Evolutionary conservation across 768 basidiomycete species (phyloP).

Genomic region (Suillus cothurnatus): DNA sequence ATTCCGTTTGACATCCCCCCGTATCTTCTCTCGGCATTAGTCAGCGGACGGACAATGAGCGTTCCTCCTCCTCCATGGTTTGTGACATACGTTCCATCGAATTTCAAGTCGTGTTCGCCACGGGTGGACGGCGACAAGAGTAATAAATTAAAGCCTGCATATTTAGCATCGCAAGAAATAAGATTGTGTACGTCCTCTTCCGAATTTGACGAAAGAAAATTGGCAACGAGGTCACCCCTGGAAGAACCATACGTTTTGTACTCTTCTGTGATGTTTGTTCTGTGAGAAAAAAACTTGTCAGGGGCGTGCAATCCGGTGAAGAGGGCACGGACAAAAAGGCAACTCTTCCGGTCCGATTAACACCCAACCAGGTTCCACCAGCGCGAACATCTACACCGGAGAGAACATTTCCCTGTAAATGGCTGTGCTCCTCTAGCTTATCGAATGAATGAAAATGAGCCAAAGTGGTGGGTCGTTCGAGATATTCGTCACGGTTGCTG

Average conservation of each 20-base stretch:
- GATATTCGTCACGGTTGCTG: conserved; percentile 76
- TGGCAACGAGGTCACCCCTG: conserved; percentile 67
- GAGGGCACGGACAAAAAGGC: conserved; percentile 64
- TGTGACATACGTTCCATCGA: conserved; percentile 61
- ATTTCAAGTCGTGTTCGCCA: conserved; percentile 34
- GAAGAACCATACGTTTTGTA: conserved; percentile 49
- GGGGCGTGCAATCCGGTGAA: conserved; percentile 12
- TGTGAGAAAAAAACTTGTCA: conserved; percentile 34
- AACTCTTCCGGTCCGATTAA: conserved; percentile 63
- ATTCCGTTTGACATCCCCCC: conserved; percentile 78
- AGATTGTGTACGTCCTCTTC: conserved; percentile 51
- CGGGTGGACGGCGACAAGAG: conserved; percentile 50
- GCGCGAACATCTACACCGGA: conserved; percentile 75
- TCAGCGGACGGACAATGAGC: conserved; percentile 56
- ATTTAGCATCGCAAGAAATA: conserved; percentile 49
- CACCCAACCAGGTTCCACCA: conserved; percentile 84
- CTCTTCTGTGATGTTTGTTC: conserved; percentile 85
- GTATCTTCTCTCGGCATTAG: conserved; percentile 46
- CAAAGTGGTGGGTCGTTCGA: conserved; percentile 63
- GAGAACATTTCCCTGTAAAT: conserved; percentile 45
- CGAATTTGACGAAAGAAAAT: conserved; percentile 62
- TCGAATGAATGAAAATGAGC: conserved; percentile 74
- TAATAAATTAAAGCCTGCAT: conserved; percentile 83
- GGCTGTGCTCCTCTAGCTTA: conserved; percentile 21
- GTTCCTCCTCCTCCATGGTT: conserved; percentile 71